A percentile compares a stretch with the other conserved stretches of the same genome.
phyloP scores from a whole-genome alignment of 805 yeast species.

The Pichia scutulata region DNA sequence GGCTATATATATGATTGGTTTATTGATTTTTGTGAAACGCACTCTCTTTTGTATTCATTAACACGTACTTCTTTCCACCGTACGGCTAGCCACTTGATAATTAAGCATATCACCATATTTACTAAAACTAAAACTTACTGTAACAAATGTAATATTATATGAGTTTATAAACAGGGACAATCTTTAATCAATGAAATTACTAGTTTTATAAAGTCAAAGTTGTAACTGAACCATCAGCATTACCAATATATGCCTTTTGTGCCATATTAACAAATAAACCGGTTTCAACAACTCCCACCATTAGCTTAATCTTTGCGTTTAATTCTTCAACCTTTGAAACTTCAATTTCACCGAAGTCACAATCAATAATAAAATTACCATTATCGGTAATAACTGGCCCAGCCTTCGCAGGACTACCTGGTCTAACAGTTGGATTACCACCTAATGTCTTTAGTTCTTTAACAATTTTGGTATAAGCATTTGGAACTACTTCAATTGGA shows the following conservation, averaged over 20 bases:
- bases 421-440: conserved; percentile 63
- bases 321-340: conserved; percentile 37
- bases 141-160: no score
- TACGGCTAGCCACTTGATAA: no score
- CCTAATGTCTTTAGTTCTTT: conserved; percentile 57
- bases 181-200: not conserved
- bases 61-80: no score
- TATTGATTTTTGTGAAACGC: no score
- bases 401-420: conserved; percentile 88
- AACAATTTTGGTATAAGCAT: conserved; percentile 70
- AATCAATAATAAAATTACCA: conserved; percentile 87
- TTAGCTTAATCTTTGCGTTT: conserved; percentile 57
- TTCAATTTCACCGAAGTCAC: conserved; percentile 78
- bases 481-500: conserved; percentile 93
- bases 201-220: conserved; percentile 30
- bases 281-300: conserved; percentile 94
- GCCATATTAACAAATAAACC: conserved; percentile 80
- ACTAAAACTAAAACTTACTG: not conserved
- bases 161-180: not conserved
- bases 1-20: no score
- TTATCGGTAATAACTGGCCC: conserved; percentile 97
- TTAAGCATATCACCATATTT: no score
- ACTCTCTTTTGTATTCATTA: no score
- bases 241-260: conserved; percentile 81
- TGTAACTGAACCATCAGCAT: conserved; percentile 52